Evolutionary conservation across 441 rosid genomes (phyloP).

Genomic region (Syzygium syzygioides): DNA sequence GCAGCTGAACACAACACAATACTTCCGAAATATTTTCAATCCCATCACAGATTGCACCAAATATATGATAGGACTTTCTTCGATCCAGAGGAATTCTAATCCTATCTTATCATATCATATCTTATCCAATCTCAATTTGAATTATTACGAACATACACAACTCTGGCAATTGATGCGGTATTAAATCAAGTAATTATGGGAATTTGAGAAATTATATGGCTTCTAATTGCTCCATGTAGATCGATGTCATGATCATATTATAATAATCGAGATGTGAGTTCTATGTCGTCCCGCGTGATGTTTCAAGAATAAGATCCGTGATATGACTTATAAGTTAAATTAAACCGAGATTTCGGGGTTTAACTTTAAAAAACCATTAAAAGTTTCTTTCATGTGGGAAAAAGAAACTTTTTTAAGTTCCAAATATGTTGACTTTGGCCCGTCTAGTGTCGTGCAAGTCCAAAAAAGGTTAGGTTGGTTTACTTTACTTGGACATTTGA

Average conservation of each 20-base stretch:
- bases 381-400: not conserved
- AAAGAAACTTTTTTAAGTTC: not conserved
- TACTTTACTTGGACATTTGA: not conserved
- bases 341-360: not conserved
- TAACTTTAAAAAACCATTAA: not conserved
- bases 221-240: not conserved
- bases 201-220: not conserved
- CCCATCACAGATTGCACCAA: not conserved
- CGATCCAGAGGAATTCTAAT: fast-evolving
- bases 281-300: not conserved
- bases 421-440: not conserved
- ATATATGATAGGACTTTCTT: not conserved
- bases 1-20: fast-evolving
- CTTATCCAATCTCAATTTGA: fast-evolving
- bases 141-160: fast-evolving
- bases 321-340: not conserved
- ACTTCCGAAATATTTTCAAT: not conserved
- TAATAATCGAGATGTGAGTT: not conserved
- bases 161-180: not conserved
- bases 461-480: not conserved
- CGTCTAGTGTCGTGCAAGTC: not conserved
- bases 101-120: not conserved
- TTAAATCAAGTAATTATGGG: not conserved
- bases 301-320: not conserved
- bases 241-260: fast-evolving